These are phyloP conservation scores for Taphrina flavorubra DNA, from an alignment of 1,139 yeast species.

Conservation along the genomic window DNA sequence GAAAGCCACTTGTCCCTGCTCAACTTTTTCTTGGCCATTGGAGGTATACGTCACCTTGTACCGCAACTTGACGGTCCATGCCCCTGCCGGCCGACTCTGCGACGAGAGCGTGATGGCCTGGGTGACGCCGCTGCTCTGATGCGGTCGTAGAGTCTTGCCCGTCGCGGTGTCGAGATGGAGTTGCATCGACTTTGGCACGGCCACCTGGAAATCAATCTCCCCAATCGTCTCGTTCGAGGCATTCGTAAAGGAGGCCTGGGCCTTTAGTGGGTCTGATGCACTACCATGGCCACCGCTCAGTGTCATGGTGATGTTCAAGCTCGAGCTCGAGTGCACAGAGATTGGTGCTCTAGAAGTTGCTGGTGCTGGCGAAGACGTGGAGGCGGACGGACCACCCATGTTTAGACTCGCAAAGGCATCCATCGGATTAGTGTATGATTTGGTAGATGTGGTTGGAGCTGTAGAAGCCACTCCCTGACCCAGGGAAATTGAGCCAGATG, in stretches of 20 bases:
- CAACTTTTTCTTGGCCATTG: conserved; percentile 52
- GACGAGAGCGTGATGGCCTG: conserved; percentile 62
- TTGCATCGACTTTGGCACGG: conserved; percentile 77
- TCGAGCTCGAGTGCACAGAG: conserved; percentile 10
- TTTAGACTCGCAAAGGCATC: conserved; percentile 33
- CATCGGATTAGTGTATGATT: conserved; percentile 20
- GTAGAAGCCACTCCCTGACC: conserved; percentile 14
- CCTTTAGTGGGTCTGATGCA: conserved; percentile 40
- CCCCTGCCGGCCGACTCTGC: conserved; percentile 57
- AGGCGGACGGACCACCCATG: conserved; percentile 4
- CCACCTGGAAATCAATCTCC: conserved; percentile 71
- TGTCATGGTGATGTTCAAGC: conserved; percentile 15
- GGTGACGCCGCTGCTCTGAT: conserved; percentile 61
- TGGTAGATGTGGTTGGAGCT: conserved; percentile 1
- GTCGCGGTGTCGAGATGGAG: conserved; percentile 74
- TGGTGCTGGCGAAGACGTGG: not conserved
- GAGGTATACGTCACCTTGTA: conserved; percentile 73
- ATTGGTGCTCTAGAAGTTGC: conserved; percentile 7
- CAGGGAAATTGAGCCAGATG: conserved; percentile 35
- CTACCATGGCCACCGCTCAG: conserved; percentile 21
- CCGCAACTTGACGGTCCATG: conserved; percentile 64
- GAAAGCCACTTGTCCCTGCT: conserved; percentile 36
- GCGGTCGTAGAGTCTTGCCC: conserved; percentile 61
- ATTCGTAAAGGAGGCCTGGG: conserved; percentile 52
- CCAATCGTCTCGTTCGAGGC: conserved; percentile 55